Base-by-base conservation (phyloP, 2,329 filamentous ascomycete genomes). In the Lachnellula cervina region DNA sequence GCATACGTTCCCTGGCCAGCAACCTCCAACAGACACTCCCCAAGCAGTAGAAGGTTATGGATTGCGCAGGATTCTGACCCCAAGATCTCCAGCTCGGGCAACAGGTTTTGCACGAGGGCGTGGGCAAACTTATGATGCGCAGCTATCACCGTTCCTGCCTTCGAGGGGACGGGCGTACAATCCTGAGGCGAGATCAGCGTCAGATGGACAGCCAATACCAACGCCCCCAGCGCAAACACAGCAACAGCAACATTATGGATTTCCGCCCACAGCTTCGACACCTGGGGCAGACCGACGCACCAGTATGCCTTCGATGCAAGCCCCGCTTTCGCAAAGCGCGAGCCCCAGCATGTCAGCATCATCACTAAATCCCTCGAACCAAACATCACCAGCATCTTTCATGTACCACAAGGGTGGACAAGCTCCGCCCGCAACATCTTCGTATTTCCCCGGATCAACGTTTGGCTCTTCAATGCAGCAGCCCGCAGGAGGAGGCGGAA, bases 21-120 rank as follows among this genome's bases (percentile, higher is more conserved):
- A 62, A 53, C 11, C 56, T 16, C 21, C 56, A 8, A 49, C 58
- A 23, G 58, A 51, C 35, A 65, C 65, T 44, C 59, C 62, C 21
- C 58, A 62, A 42, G 52, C 55, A 2, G 49, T 42, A 43, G 65
- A 66, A 35, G 54, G 51, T 19, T 60, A 63, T 51, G 54, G 55
- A 43, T 54, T 42, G 38, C 61, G 67, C 38, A 60, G 61, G 55
- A 67, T 68, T 34, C 51, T 68, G 45, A 68, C 66, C 34, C 66
- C 67, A 49, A 68, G 64, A 62, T 67, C 71, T 53, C 73, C 83
- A 9, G 82, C 82, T 42, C 77, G 82, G 58, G 74, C 78, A 25
- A 72, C 77, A 17, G 83, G 79, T 62, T 64, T 80, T 13, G 75
- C 75, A 34, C 61, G 78, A 37, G 72, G 73, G 47, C 70, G 71